A percentile compares a stretch with the other conserved stretches of the same genome.
Evolutionary conservation across 2,329 filamentous ascomycete genomes (phyloP).

Genomic region (Neofusicoccum kwambonambiense): DNA sequence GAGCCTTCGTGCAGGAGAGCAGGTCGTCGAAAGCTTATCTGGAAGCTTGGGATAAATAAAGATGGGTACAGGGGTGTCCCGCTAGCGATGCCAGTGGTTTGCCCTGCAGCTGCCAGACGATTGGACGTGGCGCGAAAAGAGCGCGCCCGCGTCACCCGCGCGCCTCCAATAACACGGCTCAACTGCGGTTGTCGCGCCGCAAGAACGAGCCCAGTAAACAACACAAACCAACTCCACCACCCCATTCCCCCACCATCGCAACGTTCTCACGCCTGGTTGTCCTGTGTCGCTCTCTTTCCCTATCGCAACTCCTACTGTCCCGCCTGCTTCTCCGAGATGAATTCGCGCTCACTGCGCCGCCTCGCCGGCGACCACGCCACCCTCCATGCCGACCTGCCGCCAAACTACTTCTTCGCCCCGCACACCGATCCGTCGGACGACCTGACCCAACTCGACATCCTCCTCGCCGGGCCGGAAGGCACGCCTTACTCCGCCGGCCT

Average conservation of each 20-base stretch:
- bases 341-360: constrained; percentile 54
- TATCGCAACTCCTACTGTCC: not conserved
- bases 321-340: constrained; percentile 26
- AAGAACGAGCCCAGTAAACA: not conserved
- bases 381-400: constrained; percentile 57
- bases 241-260: not conserved
- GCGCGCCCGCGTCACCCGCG: constrained; percentile 12
- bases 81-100: not conserved
- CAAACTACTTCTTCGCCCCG: constrained; percentile 60
- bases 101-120: not conserved
- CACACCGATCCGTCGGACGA: constrained; percentile 36
- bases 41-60: not conserved
- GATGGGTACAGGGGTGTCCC: not conserved
- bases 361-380: constrained; percentile 60
- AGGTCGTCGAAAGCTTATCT: not conserved
- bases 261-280: not conserved
- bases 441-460: constrained; percentile 56
- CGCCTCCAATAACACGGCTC: constrained; percentile 6
- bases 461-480: constrained; percentile 59
- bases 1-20: not conserved
- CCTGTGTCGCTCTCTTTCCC: not conserved
- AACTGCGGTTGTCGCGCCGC: constrained; percentile 15
- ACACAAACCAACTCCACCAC: not conserved
- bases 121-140: not conserved
- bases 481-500: constrained; percentile 60